Base-by-base conservation (phyloP, 2,329 filamentous ascomycete species). In the Didymella segeticola region DNA sequence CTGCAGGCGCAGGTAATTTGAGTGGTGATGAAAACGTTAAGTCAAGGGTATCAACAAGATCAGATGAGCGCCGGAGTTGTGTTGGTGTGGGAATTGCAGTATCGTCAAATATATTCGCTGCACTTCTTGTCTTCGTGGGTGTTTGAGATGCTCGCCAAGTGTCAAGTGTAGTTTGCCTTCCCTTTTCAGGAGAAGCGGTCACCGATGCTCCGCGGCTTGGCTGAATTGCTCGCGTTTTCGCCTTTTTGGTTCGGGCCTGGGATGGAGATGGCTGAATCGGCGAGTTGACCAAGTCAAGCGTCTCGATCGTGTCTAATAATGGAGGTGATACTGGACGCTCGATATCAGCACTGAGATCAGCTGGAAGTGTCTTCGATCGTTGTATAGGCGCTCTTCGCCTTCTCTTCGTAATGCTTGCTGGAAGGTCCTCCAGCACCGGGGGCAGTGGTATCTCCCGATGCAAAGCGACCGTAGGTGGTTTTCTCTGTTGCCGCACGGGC, bases 351-450 rank as follows among this genome's bases (percentile, higher is more conserved):
- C 51, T 55, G 2, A 49, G 45, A 17, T 66, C 53, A 1, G 63
- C 47, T 0, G 70, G 71, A 9, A 71, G 57, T 1, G 71, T 75
- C 4, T 67, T 65, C 9, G 71, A 72, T 30, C 72, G 69, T 43
- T 72, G 68, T n/a, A 74, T 69, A 9, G 67, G 71, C 20, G 49
- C 65, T 30, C 69, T 59, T 42, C 62, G 61, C 55, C 66, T 59
- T 34, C 70, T 52, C 41, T 71, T 74, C 14, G 66, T 69, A 5
- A 71, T 63, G 27, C 65, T 73, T 5, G 69, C 39, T 25, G 72
- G 67, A 2, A 69, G 22, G 5, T 72, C 64, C 46, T 56, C 54
- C 4, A 60, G 22, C 1, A 65, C 37, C 10, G 64, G 68, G 6
- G 67, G 60, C 5, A 60, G 52, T 4, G 64, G 60, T 17, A 54